phyloP scores from a whole-genome alignment of 2,329 filamentous ascomycete species.

The Colletotrichum sp. region DNA sequence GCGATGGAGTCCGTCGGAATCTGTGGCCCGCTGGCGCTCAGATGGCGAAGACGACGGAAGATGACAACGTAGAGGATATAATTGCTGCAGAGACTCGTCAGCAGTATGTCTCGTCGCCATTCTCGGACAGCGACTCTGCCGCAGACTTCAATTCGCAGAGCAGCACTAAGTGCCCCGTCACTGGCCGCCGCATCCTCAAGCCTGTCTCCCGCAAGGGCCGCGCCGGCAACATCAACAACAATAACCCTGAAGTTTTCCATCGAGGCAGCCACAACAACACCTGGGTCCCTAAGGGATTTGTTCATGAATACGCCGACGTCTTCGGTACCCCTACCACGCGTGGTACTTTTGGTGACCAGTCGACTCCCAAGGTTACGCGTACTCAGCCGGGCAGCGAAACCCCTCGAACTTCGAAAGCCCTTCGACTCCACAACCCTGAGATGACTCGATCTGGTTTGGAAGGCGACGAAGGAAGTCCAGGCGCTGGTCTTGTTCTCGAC shows the following conservation, averaged over 20 bases:
- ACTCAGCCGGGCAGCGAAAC: background rate
- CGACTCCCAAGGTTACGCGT: background rate
- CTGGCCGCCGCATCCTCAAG: background rate
- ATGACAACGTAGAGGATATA: background rate
- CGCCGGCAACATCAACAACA: background rate
- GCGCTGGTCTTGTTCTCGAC: background rate
- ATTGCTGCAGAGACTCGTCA: background rate
- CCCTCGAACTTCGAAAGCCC: background rate
- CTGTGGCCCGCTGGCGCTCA: background rate
- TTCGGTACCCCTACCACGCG: background rate
- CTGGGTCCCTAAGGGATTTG: background rate
- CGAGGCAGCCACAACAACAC: background rate
- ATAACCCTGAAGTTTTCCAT: background rate
- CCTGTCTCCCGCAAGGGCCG: constrained; percentile 1
- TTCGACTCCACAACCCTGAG: background rate
- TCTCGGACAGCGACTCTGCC: background rate
- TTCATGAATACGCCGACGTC: background rate
- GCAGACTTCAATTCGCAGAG: background rate
- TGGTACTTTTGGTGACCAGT: background rate
- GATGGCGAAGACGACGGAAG: background rate
- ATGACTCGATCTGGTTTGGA: background rate
- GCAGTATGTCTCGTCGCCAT: background rate
- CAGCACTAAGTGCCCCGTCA: background rate
- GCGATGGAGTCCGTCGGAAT: background rate
- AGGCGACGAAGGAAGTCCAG: background rate